Base-by-base conservation (phyloP, 345 rosid genomes). In the Aquilaria yunnanensis region DNA sequence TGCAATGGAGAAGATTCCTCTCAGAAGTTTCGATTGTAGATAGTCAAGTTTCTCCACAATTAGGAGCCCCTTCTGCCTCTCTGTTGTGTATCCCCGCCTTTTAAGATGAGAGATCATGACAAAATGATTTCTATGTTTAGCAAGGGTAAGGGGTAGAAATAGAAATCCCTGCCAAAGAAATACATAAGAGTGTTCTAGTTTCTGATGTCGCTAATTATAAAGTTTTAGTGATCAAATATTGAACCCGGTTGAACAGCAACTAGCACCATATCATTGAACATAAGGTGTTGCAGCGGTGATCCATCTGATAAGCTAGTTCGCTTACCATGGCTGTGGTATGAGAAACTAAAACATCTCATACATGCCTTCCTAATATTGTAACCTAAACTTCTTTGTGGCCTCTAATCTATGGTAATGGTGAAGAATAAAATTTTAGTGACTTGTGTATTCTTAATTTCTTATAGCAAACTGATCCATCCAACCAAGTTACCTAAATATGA, bases 41-140 rank as follows among this genome's bases (percentile, higher is more conserved):
- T 85, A 93, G 69, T 93, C 97, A 82, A 93, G 74, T 72, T 90
- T 93, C 77, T 85, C 97, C 72, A 81, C 98, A 76, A 90, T 77
- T 54, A 93, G 62, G 53, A 87, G 74, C 49, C 97, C 98, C 74
- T 79, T 88, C 76, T 93, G 90, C 77, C 88, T 85, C 79, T 93
- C 97, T 30, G 97, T 83, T 68, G 97, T 82, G 79, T 90, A 93
- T 55, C 98, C 98, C 60, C 96, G 82, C 90, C 97, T 93, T 23
- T 81, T 34, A 76, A 67, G 72, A 47, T 47, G 81, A 47, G 47
- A 46, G 32, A 58, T 65, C 48, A 61, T n/a, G 51, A 31, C 2
- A 45, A 37, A 37, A 37, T 37, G 43, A 37, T 2, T 37, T 37
- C 43, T 37, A 5, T 9, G 8, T 37, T 37, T 37, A 37, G 43